phyloP scores from a whole-genome alignment of 1,139 yeast genomes.

The Protomyces lactucae-debilis region DNA sequence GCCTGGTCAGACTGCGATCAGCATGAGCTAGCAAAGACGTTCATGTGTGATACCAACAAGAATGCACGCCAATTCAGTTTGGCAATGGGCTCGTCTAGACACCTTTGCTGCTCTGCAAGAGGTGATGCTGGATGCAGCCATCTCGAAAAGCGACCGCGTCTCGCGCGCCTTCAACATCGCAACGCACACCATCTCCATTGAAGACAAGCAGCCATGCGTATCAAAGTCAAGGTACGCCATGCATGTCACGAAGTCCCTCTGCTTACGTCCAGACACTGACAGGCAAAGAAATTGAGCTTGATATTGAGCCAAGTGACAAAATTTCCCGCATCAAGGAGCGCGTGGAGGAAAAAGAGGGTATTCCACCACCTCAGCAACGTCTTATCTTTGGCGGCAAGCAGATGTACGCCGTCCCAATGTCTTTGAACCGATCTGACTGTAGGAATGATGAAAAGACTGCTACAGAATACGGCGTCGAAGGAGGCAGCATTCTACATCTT shows the following conservation, averaged over 20 bases:
- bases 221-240: conserved; percentile 68
- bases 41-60: no score
- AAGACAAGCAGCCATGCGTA: conserved; percentile 47
- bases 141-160: no score
- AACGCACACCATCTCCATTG: no score
- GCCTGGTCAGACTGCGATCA: no score
- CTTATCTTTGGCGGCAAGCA: conserved; percentile 88
- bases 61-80: no score
- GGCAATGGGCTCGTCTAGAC: no score
- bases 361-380: conserved; percentile 94
- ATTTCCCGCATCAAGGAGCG: conserved; percentile 81
- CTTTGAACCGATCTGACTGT: conserved; percentile 30
- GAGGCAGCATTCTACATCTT: conserved; percentile 78
- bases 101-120: no score
- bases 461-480: conserved; percentile 54
- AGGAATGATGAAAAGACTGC: conserved; percentile 70
- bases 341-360: conserved; percentile 95
- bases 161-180: no score
- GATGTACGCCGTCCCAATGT: conserved; percentile 47
- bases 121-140: no score
- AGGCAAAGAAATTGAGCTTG: conserved; percentile 57
- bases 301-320: conserved; percentile 69
- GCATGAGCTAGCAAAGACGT: no score
- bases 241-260: conserved; percentile 48
- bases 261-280: conserved; percentile 10